Evolutionary conservation across 163 green algal genomes (phyloP).

Genomic region (Chlamydomonas reinhardtii): DNA sequence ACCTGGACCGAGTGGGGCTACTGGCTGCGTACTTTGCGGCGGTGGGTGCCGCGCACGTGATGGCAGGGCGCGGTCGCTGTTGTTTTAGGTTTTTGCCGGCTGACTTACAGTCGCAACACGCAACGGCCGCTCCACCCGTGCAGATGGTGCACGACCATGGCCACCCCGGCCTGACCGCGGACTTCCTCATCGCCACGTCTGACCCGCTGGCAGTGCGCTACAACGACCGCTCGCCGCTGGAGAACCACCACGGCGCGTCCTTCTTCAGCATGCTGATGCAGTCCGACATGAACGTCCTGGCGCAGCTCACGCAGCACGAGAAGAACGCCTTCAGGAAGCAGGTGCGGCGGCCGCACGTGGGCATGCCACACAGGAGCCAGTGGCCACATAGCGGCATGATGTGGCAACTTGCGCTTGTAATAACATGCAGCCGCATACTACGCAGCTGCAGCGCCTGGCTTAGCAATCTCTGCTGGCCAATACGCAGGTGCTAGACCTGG

Average conservation of each 20-base stretch:
- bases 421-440: no score
- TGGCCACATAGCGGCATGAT: no score
- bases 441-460: no score
- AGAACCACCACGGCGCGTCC: conserved; percentile 7
- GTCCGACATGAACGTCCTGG: not conserved
- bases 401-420: no score
- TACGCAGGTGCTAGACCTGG: not conserved
- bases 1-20: not conserved
- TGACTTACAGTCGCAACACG: no score
- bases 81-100: no score
- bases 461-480: no score
- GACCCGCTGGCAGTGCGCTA: not conserved
- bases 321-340: not conserved
- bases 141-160: not conserved
- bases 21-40: not conserved
- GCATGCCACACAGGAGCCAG: no score
- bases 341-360: no score
- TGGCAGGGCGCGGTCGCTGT: no score
- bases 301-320: not conserved
- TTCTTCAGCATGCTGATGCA: not conserved
- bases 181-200: not conserved
- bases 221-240: conserved; percentile 4
- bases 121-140: no score
- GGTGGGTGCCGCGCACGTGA: not conserved
- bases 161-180: not conserved